Evolutionary conservation across 306 rosid species (phyloP).

Genomic region (Argentina anserina): DNA sequence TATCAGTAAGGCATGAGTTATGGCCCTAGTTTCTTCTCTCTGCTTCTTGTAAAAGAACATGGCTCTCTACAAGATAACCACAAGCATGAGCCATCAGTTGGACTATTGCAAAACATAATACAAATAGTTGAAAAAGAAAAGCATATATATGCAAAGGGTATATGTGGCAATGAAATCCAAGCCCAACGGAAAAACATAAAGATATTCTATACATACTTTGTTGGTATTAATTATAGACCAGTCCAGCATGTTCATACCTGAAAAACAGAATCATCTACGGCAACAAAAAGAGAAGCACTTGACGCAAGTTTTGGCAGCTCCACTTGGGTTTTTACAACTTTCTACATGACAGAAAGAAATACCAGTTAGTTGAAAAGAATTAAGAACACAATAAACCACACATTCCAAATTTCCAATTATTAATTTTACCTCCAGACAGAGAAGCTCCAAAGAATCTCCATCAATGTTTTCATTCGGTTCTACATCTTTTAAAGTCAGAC

Average conservation of each 20-base stretch:
- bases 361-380: too few relatives aligned
- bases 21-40: not conserved
- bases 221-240: not conserved
- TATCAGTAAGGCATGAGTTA: not conserved
- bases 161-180: not conserved
- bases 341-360: too few relatives aligned
- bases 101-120: not conserved
- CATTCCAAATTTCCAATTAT: too few relatives aligned
- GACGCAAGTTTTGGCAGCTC: not conserved
- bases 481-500: too few relatives aligned
- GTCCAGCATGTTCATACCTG: not conserved
- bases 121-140: not conserved
- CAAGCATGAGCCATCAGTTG: not conserved
- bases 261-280: not conserved
- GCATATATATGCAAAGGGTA: not conserved
- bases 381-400: too few relatives aligned
- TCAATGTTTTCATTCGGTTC: too few relatives aligned
- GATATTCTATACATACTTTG: not conserved
- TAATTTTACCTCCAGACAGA: too few relatives aligned
- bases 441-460: too few relatives aligned
- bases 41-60: not conserved
- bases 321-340: too few relatives aligned
- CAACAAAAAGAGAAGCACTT: conserved; percentile 7
- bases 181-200: not conserved
- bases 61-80: not conserved